A percentile compares a stretch with the other conserved stretches of the same genome.
phyloP scores from a whole-genome alignment of 75 land plant genomes.

The Pseudotsuga menziesii region DNA sequence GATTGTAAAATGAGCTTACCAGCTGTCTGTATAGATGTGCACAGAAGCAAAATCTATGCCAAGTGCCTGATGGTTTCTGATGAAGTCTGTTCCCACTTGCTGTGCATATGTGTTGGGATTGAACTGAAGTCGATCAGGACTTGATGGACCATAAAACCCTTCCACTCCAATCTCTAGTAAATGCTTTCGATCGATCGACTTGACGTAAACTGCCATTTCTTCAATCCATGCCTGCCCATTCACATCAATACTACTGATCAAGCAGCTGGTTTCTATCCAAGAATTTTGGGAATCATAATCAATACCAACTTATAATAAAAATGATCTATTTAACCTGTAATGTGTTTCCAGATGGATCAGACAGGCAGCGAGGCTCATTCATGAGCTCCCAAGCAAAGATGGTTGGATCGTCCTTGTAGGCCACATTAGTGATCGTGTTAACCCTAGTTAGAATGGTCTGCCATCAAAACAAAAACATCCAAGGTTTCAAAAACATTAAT shows the following conservation, averaged over 20 bases:
- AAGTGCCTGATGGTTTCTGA: slow-evolving; percentile 58
- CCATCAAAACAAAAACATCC: not conserved
- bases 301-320: too few relatives aligned
- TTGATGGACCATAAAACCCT: slow-evolving; percentile 75
- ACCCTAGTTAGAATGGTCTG: slow-evolving; percentile 40
- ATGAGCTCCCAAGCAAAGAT: slow-evolving; percentile 59
- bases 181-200: slow-evolving; percentile 67
- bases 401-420: slow-evolving; percentile 41
- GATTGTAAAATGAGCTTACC: slow-evolving; percentile 23
- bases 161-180: slow-evolving; percentile 66
- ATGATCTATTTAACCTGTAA: slow-evolving; percentile 18
- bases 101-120: slow-evolving; percentile 63
- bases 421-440: slow-evolving; percentile 31
- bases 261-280: too few relatives aligned
- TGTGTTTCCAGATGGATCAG: slow-evolving; percentile 33
- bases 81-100: slow-evolving; percentile 83
- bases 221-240: slow-evolving; percentile 67
- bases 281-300: too few relatives aligned
- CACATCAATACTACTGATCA: not conserved
- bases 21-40: slow-evolving; percentile 74
- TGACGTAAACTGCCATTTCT: slow-evolving; percentile 86
- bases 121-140: slow-evolving; percentile 31
- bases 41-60: slow-evolving; percentile 81
- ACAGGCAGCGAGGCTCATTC: slow-evolving; percentile 37
- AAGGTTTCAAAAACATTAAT: not conserved